These are phyloP conservation scores for Gossypium sturtianum DNA, from an alignment of 345 rosid species.

Conservation along the genomic window DNA sequence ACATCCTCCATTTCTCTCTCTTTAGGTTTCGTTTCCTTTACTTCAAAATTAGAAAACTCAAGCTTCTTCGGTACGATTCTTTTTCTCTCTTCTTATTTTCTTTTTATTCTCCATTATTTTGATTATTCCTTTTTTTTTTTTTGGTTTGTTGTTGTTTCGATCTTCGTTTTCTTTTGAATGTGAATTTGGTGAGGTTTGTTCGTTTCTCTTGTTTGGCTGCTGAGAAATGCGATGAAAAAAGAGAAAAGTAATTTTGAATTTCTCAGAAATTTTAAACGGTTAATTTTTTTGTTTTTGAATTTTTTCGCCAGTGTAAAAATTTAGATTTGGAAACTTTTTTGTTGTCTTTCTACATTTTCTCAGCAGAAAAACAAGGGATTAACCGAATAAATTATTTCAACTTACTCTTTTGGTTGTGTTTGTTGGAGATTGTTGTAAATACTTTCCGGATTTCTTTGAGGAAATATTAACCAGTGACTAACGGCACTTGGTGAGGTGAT, in stretches of 20 bases:
- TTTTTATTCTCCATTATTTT: background rate
- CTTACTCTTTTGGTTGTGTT: background rate
- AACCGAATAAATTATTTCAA: background rate
- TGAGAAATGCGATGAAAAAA: conserved; percentile 19
- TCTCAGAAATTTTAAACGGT: background rate
- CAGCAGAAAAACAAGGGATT: conserved; percentile 10
- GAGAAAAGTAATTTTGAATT: conserved; percentile 13
- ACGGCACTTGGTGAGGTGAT: background rate
- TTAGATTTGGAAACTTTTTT: conserved; percentile 3
- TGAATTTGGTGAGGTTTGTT: conserved; percentile 15
- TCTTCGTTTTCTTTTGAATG: conserved; percentile 15
- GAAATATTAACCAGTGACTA: background rate
- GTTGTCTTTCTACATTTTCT: conserved; percentile 9
- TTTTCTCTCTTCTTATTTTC: background rate
- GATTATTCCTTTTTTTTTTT: background rate
- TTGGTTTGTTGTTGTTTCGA: background rate
- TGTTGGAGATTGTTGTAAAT: background rate
- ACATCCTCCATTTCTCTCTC: background rate
- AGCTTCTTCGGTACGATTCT: conserved; percentile 36
- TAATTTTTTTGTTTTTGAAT: background rate
- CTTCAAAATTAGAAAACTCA: conserved; percentile 31
- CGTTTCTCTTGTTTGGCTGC: conserved; percentile 21
- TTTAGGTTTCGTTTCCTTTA: conserved; percentile 36
- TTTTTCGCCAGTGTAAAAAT: conserved; percentile 4
- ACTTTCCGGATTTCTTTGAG: background rate